phyloP scores from a whole-genome alignment of 306 rosid genomes.

The Castanea sativa region DNA sequence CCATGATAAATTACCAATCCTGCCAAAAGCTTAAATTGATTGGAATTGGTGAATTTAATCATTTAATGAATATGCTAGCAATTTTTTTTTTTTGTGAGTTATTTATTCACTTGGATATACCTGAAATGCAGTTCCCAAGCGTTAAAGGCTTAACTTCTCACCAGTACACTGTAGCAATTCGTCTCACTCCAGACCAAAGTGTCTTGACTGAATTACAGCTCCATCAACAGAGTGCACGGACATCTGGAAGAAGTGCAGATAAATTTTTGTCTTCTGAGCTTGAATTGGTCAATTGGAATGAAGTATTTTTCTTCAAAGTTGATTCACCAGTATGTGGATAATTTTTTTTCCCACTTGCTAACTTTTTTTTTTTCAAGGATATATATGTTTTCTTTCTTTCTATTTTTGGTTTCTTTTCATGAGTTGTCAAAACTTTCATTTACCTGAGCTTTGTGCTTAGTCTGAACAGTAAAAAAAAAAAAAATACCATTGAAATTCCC shows the following conservation, averaged over 20 bases:
- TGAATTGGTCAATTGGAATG: conserved; percentile 85
- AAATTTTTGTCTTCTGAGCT: conserved; percentile 49
- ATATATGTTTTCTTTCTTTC: background rate
- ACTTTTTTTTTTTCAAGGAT: conserved; percentile 6
- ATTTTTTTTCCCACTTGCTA: conserved; percentile 11
- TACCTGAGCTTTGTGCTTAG: background rate
- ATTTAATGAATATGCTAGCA: too few species aligned
- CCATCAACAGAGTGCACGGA: conserved; percentile 87
- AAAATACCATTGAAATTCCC: background rate
- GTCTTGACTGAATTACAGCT: conserved; percentile 38
- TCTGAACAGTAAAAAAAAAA: background rate
- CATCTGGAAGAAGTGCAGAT: conserved; percentile 68
- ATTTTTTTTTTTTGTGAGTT: background rate
- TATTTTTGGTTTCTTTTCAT: background rate
- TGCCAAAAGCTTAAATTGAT: too few species aligned
- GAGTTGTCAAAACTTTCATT: background rate
- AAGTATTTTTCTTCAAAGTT: conserved; percentile 91
- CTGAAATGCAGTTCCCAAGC: conserved; percentile 66
- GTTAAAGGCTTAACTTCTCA: conserved; percentile 58
- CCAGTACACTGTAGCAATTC: conserved; percentile 72
- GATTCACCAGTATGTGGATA: conserved; percentile 65
- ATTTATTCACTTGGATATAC: conserved; percentile 2
- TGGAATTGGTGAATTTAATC: too few species aligned
- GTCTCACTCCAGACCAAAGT: conserved; percentile 58
- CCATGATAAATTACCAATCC: too few species aligned